Conservation (phyloP, 2,329 filamentous ascomycete species). For the Colletotrichum shisoi region DNA sequence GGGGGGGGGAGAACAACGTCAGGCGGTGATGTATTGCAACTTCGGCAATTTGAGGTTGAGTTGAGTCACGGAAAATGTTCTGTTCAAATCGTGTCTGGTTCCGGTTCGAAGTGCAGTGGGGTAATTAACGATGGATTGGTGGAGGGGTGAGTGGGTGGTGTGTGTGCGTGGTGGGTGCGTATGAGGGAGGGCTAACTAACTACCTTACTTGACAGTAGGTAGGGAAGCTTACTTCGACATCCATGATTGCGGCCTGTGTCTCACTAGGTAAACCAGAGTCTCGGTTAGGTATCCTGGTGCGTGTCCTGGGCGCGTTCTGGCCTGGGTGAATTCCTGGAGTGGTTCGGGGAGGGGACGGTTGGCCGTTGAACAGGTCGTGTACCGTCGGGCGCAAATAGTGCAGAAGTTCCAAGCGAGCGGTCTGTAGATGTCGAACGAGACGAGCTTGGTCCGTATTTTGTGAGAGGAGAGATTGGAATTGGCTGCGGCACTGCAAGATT, state of each 20-base stretch:
- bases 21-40: conserved; percentile 11
- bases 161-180: conserved; percentile 17
- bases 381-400: conserved; percentile 8
- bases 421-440: conserved; percentile 22
- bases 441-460: conserved; percentile 26
- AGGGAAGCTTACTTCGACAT: conserved; percentile 47
- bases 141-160: conserved; percentile 34
- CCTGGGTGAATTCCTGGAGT: background rate
- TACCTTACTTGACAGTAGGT: conserved; percentile 24
- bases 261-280: conserved; percentile 35
- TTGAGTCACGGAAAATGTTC: conserved; percentile 38
- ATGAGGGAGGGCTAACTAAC: conserved; percentile 36
- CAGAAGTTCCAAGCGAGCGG: conserved; percentile 6
- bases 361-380: conserved; percentile 6
- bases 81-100: conserved; percentile 33
- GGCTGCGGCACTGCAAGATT: conserved; percentile 29
- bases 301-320: conserved; percentile 2
- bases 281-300: conserved; percentile 38
- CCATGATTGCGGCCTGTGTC: conserved; percentile 45
- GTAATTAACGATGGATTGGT: conserved; percentile 36
- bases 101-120: conserved; percentile 31
- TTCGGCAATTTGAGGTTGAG: conserved; percentile 1
- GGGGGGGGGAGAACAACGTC: conserved; percentile 30
- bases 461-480: conserved; percentile 26
- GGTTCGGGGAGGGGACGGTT: background rate